Base-by-base conservation (phyloP, 768 basidiomycete species). In the Sporobolomyces pararoseus region DNA sequence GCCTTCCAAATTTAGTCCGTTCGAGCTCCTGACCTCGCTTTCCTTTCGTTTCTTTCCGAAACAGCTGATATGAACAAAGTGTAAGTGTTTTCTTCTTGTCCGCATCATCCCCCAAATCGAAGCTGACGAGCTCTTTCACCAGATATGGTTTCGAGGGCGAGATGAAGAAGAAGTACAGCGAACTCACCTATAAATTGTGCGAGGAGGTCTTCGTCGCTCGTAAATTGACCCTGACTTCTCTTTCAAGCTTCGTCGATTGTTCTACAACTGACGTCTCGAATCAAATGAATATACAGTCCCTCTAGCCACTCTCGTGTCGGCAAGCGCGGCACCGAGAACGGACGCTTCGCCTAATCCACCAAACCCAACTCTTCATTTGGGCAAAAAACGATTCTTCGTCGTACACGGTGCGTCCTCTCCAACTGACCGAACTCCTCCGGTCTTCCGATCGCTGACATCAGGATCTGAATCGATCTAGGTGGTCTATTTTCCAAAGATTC, bases 141-240 rank as follows among this genome's bases (percentile, higher is more conserved):
- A 95, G n/a, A n/a, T n/a, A n/a, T 79, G 92, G 92, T 1, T 94
- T 94, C 76, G 91, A 95, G 79, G 93, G 94, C 47, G 96, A 99
- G 82, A 89, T 87, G 35, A 95, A 95, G 77, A 89, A 95, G 77
- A 98, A 99, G 79, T 91, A 95, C 69, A 65, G 63, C 7, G 76
- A 74, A 35, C 49, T 73, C 21, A 70, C 68, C 1, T 77, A 75
- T 65, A 74, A 93, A 88, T 84, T 99, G 32, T 97, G 97, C 76
- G 88, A 94, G 14, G 86, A 98, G 78, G 88, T 90, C 51, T 99
- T 99, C 82, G 94, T 92, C 7, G 84, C 87, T 25, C 82, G 93
- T 94, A 76, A 54, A 68, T 62, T 42, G 4, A 35, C 46, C 16
- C 31, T 52, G 27, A 39, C 6, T 42, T 21, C 57, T 37, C 57